Percentiles rank a stretch among this genome's conserved stretches.
phyloP scores from a whole-genome alignment of 2,329 filamentous ascomycete genomes.

The Aaosphaeria arxii region DNA sequence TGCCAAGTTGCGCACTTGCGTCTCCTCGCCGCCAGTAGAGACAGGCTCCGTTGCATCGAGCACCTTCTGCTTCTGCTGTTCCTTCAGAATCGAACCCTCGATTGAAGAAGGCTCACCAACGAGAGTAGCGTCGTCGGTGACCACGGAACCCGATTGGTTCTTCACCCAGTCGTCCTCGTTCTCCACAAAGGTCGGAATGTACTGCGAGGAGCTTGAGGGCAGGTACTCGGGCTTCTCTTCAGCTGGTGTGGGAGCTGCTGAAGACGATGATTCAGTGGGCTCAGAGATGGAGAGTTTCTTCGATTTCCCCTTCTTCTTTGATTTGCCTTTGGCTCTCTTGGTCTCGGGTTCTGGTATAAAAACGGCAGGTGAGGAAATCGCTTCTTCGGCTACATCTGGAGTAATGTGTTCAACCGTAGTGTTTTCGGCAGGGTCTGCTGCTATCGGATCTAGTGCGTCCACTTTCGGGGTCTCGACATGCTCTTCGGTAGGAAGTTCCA shows the following conservation, averaged over 20 bases:
- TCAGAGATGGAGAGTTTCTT: conserved; percentile 9
- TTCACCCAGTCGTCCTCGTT: conserved; percentile 31
- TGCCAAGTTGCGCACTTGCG: conserved; percentile 1
- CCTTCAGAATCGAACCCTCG: conserved; percentile 15
- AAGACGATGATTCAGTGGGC: conserved; percentile 4
- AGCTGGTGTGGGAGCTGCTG: conserved; percentile 7
- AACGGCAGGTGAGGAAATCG: too few relatives aligned
- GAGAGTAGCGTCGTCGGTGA: conserved; percentile 30
- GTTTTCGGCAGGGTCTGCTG: conserved; percentile 5
- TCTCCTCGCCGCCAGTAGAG: conserved; percentile 2
- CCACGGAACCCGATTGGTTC: conserved; percentile 18
- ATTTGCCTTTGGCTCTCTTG: conserved; percentile 20
- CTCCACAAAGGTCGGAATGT: conserved; percentile 24
- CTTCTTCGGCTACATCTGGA: conserved; percentile 6
- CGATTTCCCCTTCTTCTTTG: conserved; percentile 22
- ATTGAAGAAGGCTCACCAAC: conserved; percentile 22
- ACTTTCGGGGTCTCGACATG: conserved; percentile 13
- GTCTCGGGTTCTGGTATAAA: neutral
- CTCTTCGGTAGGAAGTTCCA: conserved; percentile 19
- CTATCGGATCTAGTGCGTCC: conserved; percentile 25
- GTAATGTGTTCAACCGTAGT: conserved; percentile 3
- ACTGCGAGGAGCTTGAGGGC: conserved; percentile 8
- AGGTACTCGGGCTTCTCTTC: conserved; percentile 8
- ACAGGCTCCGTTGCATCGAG: conserved; percentile 21
- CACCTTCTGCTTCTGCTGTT: conserved; percentile 22